These are phyloP conservation scores for Daldinia vernicosa DNA, from an alignment of 495 filamentous ascomycete genomes.

Conservation along the genomic window DNA sequence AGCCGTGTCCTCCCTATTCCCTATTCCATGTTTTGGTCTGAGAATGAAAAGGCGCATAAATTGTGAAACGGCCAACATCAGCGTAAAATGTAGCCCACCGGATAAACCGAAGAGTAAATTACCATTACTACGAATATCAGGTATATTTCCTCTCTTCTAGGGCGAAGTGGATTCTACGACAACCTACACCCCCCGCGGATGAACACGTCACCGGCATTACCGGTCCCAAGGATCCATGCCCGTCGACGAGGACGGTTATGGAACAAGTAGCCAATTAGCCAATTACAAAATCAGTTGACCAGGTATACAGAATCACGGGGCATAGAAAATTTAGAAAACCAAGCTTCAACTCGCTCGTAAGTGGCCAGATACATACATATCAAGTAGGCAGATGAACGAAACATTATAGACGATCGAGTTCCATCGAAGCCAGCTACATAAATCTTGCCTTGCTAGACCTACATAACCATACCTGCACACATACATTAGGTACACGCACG, in stretches of 20 bases:
- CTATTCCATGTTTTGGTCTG: conserved; percentile 4
- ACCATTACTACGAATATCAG: not conserved
- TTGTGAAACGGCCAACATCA: conserved; percentile 12
- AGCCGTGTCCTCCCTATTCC: conserved; percentile 30
- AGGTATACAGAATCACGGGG: conserved; percentile 17
- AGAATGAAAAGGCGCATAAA: not conserved
- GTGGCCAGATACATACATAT: not conserved
- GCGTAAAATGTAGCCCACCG: conserved; percentile 3
- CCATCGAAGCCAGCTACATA: conserved; percentile 8
- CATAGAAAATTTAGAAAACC: not conserved
- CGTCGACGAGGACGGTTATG: conserved; percentile 13
- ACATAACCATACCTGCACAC: not conserved
- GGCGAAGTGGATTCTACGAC: conserved; percentile 14
- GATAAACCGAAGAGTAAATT: conserved; percentile 12
- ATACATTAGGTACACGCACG: not conserved
- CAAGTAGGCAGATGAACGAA: conserved; percentile 3
- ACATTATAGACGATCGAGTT: not conserved
- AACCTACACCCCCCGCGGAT: conserved; percentile 19
- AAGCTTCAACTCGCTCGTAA: not conserved
- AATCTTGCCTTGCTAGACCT: not conserved
- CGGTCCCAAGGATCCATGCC: conserved; percentile 22
- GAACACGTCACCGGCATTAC: conserved; percentile 32
- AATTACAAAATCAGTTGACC: conserved; percentile 8
- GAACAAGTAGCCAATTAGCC: conserved; percentile 4
- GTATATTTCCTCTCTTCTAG: conserved; percentile 1